These are phyloP conservation scores for Venturia effusa DNA, from an alignment of 2,329 filamentous ascomycete species.

Conservation along the genomic window DNA sequence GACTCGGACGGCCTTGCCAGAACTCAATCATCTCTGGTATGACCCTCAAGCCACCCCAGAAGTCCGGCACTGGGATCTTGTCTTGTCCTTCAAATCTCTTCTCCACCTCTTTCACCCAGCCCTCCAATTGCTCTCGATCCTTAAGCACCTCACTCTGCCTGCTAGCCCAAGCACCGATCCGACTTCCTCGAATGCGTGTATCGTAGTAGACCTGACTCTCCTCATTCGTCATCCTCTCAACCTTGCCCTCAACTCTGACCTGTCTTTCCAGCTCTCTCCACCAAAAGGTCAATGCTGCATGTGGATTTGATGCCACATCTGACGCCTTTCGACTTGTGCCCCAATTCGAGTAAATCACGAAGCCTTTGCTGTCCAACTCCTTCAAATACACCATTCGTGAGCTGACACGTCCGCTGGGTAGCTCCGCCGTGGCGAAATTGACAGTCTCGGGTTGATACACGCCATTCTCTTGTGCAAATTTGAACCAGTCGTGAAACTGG, in stretches of 20 bases:
- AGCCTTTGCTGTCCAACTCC: constrained; percentile 73
- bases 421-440: constrained; percentile 69
- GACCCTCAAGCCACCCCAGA: constrained; percentile 87
- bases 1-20: constrained; percentile 83
- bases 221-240: constrained; percentile 53
- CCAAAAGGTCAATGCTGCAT: constrained; percentile 79
- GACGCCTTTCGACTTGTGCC: constrained; percentile 59
- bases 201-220: constrained; percentile 62
- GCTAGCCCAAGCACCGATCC: constrained; percentile 90
- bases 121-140: constrained; percentile 63
- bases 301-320: constrained; percentile 63
- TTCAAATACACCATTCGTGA: constrained; percentile 90
- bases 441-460: constrained; percentile 79
- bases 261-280: constrained; percentile 82
- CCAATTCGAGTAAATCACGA: constrained; percentile 91
- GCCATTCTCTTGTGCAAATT: constrained; percentile 49
- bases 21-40: constrained; percentile 85
- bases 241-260: constrained; percentile 74
- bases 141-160: constrained; percentile 68
- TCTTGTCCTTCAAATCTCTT: constrained; percentile 62
- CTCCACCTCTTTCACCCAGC: constrained; percentile 67
- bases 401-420: constrained; percentile 76
- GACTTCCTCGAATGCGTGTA: constrained; percentile 62
- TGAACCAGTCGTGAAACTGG: constrained; percentile 90
- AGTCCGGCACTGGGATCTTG: constrained; percentile 78